phyloP scores from a whole-genome alignment of 2,329 filamentous ascomycete genomes.

The Basipetospora chlamydospora region DNA sequence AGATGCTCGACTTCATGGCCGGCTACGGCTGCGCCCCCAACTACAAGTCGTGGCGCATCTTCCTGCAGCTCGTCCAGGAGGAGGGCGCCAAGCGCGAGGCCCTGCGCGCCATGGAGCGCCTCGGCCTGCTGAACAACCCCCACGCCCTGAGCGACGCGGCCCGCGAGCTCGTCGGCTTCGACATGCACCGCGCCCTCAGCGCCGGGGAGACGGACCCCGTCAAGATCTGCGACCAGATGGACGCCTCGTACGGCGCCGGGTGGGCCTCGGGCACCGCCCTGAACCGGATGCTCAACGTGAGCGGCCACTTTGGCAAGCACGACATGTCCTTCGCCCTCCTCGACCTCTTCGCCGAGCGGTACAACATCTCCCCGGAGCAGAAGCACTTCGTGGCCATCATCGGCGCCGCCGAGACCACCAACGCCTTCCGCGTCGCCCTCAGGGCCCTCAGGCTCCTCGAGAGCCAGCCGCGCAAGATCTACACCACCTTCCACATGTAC shows the following conservation, averaged over 20 bases:
- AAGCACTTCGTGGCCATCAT: conserved; percentile 7
- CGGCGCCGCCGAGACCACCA: neutral
- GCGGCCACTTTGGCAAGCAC: conserved; percentile 22
- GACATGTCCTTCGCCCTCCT: conserved; percentile 1
- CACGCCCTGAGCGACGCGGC: conserved; percentile 23
- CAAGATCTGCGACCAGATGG: conserved; percentile 24
- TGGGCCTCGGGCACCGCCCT: conserved; percentile 26
- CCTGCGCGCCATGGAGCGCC: conserved; percentile 29
- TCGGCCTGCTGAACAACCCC: conserved; percentile 25
- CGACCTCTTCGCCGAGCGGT: neutral
- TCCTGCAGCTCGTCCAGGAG: conserved; percentile 39
- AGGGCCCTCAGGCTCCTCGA: neutral
- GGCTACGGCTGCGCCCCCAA: conserved; percentile 23
- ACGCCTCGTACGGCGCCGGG: conserved; percentile 26
- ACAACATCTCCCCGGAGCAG: conserved; percentile 1
- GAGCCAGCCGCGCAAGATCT: neutral
- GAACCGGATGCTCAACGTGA: conserved; percentile 25
- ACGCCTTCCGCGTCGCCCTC: conserved; percentile 1
- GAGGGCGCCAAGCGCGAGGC: conserved; percentile 37
- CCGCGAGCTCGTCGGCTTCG: conserved; percentile 25
- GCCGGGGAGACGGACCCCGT: conserved; percentile 18
- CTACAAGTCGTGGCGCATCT: conserved; percentile 31
- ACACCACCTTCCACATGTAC: neutral
- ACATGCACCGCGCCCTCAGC: conserved; percentile 26
- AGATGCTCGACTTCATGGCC: conserved; percentile 25